phyloP scores from a whole-genome alignment of 2,329 filamentous ascomycete species.

The Pseudogymnoascus sp. region DNA sequence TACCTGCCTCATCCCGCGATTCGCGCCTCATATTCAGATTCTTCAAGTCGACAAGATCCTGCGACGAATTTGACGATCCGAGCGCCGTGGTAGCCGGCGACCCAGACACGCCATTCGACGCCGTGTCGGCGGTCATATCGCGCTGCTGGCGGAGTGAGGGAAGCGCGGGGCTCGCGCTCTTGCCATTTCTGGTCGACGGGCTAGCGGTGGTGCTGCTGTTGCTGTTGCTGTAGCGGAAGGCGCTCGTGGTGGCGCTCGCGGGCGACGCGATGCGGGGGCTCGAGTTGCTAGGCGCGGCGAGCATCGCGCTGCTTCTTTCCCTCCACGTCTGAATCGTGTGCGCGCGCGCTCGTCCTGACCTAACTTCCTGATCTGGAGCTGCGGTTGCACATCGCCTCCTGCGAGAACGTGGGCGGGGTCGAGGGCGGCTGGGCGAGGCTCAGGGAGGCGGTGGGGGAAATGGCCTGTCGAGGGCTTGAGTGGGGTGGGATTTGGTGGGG shows the following conservation, averaged over 20 bases:
- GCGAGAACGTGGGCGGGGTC: constrained; percentile 1
- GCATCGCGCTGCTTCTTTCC: neutral
- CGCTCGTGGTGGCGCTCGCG: neutral
- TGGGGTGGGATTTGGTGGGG: neutral
- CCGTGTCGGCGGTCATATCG: neutral
- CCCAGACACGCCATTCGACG: neutral
- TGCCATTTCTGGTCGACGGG: constrained; percentile 1
- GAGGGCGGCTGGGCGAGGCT: constrained; percentile 1
- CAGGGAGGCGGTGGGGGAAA: neutral
- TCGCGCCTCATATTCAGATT: constrained; percentile 5
- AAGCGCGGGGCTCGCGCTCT: neutral
- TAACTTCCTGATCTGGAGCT: constrained; percentile 3
- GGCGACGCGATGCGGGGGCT: constrained; percentile 3
- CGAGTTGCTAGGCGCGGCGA: neutral
- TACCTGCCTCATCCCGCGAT: neutral
- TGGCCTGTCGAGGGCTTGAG: neutral
- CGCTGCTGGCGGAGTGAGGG: neutral
- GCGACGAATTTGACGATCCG: neutral
- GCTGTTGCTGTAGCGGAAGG: constrained; percentile 1
- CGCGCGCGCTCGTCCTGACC: constrained; percentile 4
- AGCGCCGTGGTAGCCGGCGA: neutral
- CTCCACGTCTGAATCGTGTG: neutral
- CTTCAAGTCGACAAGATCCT: neutral
- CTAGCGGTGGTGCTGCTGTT: constrained; percentile 4
- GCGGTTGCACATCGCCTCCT: constrained; percentile 1